phyloP scores from a whole-genome alignment of 2,329 filamentous ascomycete species.

The Hypoxylon sp. region DNA sequence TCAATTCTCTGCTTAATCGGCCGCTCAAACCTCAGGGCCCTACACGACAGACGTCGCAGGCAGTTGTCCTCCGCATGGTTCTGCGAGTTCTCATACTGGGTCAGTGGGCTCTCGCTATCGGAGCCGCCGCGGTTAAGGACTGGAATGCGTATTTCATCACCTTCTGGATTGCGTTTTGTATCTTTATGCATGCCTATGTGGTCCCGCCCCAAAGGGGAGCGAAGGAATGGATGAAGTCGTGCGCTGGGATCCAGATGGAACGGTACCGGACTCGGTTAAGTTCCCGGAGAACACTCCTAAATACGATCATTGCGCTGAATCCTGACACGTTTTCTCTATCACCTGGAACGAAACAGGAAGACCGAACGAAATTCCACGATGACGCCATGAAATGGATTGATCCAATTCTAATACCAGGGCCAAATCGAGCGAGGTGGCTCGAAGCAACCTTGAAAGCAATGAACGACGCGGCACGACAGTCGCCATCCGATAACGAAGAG shows the following conservation, averaged over 20 bases:
- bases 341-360: neutral
- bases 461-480: neutral
- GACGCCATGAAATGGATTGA: slow-evolving; percentile 8
- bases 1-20: slow-evolving; percentile 5
- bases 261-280: slow-evolving; percentile 1
- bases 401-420: neutral
- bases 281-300: neutral
- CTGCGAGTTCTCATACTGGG: slow-evolving; percentile 3
- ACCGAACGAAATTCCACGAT: neutral
- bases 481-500: too few species aligned
- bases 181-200: slow-evolving; percentile 5
- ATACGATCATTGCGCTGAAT: slow-evolving; percentile 9
- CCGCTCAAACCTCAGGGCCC: slow-evolving; percentile 1
- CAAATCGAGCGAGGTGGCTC: neutral
- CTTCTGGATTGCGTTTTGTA: slow-evolving; percentile 8
- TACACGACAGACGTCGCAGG: neutral
- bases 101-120: slow-evolving; percentile 4
- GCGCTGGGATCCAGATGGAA: slow-evolving; percentile 3
- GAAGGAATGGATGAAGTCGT: slow-evolving; percentile 6
- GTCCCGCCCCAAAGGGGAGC: slow-evolving; percentile 1
- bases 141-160: slow-evolving; percentile 8
- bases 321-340: neutral
- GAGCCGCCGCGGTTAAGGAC: neutral
- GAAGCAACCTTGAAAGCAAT: slow-evolving; percentile 5
- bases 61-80: neutral